Percentiles rank a stretch among this genome's conserved stretches.
These are phyloP conservation scores for Hydrangea macrophylla DNA, from an alignment of 148 eudicot genomes.

Conservation along the genomic window DNA sequence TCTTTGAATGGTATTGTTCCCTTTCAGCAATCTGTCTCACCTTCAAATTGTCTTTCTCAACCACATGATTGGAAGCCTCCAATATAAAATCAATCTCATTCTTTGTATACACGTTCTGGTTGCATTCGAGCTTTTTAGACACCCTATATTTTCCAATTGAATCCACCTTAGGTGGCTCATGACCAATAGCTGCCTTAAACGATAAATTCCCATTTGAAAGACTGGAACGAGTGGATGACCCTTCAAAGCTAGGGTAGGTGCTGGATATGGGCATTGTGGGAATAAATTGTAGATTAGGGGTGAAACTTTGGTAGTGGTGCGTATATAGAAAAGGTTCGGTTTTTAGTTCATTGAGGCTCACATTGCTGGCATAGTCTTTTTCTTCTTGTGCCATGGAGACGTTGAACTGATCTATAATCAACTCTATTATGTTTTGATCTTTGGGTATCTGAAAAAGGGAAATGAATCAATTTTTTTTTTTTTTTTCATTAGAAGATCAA, in stretches of 20 bases:
- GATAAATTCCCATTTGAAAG: constrained; percentile 35
- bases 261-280: constrained; percentile 21
- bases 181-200: constrained; percentile 32
- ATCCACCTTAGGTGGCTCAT: constrained; percentile 27
- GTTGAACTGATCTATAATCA: constrained; percentile 33
- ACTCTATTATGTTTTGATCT: constrained; percentile 51
- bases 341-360: constrained; percentile 22
- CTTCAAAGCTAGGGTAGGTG: constrained; percentile 31
- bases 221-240: constrained; percentile 56
- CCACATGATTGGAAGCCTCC: neutral
- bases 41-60: constrained; percentile 17
- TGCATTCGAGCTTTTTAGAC: neutral
- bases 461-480: too few species aligned
- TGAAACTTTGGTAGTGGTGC: constrained; percentile 9
- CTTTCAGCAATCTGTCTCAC: constrained; percentile 3
- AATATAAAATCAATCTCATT: neutral
- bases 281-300: constrained; percentile 16
- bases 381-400: constrained; percentile 25
- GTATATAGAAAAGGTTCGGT: constrained; percentile 11
- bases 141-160: constrained; percentile 11
- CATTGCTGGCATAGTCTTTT: constrained; percentile 17
- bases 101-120: neutral
- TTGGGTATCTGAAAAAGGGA: constrained; percentile 39
- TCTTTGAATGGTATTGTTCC: constrained; percentile 15
- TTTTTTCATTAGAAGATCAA: neutral